phyloP scores from a whole-genome alignment of 164 flowering plant species.

The Chimonanthus praecox region DNA sequence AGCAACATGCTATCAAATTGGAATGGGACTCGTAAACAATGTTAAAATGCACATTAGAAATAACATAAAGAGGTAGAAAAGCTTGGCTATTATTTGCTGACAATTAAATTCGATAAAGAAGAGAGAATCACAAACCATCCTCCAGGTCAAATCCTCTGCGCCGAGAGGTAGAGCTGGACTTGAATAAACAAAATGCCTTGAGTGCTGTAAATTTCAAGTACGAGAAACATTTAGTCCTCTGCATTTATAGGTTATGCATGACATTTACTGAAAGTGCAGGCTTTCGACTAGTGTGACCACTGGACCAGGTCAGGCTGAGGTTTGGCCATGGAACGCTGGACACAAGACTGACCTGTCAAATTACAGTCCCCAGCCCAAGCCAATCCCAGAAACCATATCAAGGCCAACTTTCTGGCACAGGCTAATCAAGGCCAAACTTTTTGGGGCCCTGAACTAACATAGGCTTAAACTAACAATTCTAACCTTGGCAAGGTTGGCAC shows the following conservation, averaged over 20 bases:
- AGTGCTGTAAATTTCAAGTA: conserved; percentile 42
- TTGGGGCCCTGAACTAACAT: background rate
- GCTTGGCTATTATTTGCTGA: too few relatives aligned
- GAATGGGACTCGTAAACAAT: too few relatives aligned
- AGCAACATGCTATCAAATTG: too few relatives aligned
- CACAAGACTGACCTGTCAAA: background rate
- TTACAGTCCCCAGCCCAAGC: background rate
- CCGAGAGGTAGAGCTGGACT: conserved; percentile 89
- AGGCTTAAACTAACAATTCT: conserved; percentile 6
- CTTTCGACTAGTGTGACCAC: background rate
- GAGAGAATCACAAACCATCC: conserved; percentile 62
- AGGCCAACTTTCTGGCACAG: background rate
- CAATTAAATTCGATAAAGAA: background rate
- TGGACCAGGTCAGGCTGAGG: background rate
- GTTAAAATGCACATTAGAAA: too few relatives aligned
- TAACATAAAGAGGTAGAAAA: too few relatives aligned
- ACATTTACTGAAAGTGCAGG: background rate
- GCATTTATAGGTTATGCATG: background rate
- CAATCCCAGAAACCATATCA: background rate
- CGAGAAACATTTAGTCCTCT: background rate
- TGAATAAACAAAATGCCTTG: conserved; percentile 80
- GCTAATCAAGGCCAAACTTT: background rate
- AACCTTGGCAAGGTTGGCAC: conserved; percentile 74
- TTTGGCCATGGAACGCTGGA: background rate
- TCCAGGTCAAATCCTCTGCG: conserved; percentile 91